Evolutionary conservation across 345 rosid genomes (phyloP), one percentile per base, ranked within the genome.

Genomic region (Limnanthes douglasii): DNA sequence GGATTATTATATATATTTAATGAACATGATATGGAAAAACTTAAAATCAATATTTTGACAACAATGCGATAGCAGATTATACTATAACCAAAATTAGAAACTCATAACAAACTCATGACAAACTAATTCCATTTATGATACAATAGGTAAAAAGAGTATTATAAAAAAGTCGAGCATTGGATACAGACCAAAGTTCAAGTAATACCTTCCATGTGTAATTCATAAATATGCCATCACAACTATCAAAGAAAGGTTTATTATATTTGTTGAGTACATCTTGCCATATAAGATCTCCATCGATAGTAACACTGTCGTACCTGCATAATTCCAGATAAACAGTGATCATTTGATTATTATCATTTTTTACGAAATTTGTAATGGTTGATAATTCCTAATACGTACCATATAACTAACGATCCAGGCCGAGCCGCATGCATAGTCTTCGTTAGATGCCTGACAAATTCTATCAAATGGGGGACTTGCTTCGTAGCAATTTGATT

Each of bases 341-440:
- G n/a, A n/a, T n/a, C n/a, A n/a, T n/a, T n/a, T n/a, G n/a, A n/a
- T n/a, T n/a, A n/a, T n/a, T n/a, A n/a, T n/a, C n/a, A n/a, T n/a
- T n/a, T n/a, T n/a, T n/a, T n/a, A n/a, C n/a, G n/a, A n/a, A n/a
- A n/a, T n/a, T n/a, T n/a, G n/a, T n/a, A n/a, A n/a, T n/a, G n/a
- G n/a, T n/a, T 30, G 21, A 6, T 15, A 12, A 40, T 40, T 16
- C 12, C 12, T 31, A 34, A 23, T 16, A 48, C 72, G 42, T 35
- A 82, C 97, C 95, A 82, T 50, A 88, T 71, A 26, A 83, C 81
- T 37, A 88, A 54, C 45, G 81, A 72, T 42, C 76, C 93, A 44
- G 93, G 83, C 39, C 54, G 18, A 12, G 62, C 55, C 27, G 65
- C 61, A 47, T 83, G 97, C 83, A 78, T 75, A 19, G 48, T 56